Evolutionary conservation across 2,329 filamentous ascomycete genomes (phyloP).

Genomic region (Fusarium euwallaceae): DNA sequence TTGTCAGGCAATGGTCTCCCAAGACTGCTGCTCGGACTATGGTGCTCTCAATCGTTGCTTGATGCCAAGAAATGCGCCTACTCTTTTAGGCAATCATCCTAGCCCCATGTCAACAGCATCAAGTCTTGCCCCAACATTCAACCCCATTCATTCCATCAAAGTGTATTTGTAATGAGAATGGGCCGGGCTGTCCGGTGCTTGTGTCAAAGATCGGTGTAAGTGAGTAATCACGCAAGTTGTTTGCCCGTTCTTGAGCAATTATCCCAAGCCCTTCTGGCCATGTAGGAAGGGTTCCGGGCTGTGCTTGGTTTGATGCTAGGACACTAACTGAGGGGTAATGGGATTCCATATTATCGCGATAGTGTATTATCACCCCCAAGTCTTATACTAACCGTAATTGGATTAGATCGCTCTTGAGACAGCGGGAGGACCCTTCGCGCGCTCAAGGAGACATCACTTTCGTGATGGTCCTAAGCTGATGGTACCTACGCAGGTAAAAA

Average conservation of each 20-base stretch:
- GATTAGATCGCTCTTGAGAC: not conserved
- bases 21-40: not conserved
- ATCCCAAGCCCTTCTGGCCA: not conserved
- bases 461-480: too few species aligned
- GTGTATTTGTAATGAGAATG: not conserved
- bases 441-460: not conserved
- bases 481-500: too few species aligned
- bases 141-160: not conserved
- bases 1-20: not conserved
- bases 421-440: not conserved
- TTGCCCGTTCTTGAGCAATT: not conserved
- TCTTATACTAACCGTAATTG: not conserved
- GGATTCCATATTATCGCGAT: not conserved
- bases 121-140: not conserved
- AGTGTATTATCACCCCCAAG: not conserved
- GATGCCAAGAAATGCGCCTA: constrained; percentile 28
- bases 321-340: not conserved
- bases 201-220: not conserved
- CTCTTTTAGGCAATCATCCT: constrained; percentile 12
- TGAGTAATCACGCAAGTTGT: not conserved
- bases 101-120: not conserved
- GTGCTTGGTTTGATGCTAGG: not conserved
- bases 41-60: not conserved
- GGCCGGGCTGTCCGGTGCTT: not conserved
- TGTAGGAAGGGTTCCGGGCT: not conserved